Evolutionary conservation across 2,329 filamentous ascomycete species (phyloP), one percentile per base, ranked within the genome.

Genomic region (Verticillium dahliae): DNA sequence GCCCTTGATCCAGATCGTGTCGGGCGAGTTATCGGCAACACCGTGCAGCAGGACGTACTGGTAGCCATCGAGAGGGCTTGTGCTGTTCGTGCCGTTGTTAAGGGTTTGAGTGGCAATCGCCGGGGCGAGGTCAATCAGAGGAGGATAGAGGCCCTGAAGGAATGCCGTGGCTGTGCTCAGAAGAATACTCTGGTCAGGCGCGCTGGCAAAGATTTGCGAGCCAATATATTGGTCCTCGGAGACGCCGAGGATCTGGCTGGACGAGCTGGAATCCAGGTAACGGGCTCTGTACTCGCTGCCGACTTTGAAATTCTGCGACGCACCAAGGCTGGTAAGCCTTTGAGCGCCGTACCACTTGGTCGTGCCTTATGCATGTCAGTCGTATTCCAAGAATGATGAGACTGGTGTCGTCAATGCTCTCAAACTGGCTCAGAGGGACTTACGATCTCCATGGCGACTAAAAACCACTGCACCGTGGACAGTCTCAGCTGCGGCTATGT

Each of bases 1-100:
- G 7, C 73, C 73, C 64, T 74, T 75, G 66, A 75, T 73, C 73
- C 73, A 75, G 57, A 74, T 72, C 11, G 70, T 72, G 56, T 73
- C 71, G 7, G 71, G 72, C 9, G 72, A 72, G 39, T 73, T 69
- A 31, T 68, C 66, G 59, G 67, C 69, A 57, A 70, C 63, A 50
- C 69, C 69, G 13, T 73, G 68, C 10, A 75, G 65, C 2, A 70
- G 62, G 15, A 74, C 72, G 34, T 74, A 74, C 60, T 75, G 73
- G 61, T 75, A 75, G 2, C 73, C 72, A 14, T 70, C 68, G 10
- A 74, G 67, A 9, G 72, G 71, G 1, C 67, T 68, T 1, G 65
- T 65, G 15, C 69, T 68, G 37, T 70, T 65, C 22, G 65, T 70
- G 1, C 71, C 71, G 34, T 74, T 73, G 65, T 72, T 72, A 22